Conservation (phyloP, 139 green algal species). For the Coelastrella sp. region DNA sequence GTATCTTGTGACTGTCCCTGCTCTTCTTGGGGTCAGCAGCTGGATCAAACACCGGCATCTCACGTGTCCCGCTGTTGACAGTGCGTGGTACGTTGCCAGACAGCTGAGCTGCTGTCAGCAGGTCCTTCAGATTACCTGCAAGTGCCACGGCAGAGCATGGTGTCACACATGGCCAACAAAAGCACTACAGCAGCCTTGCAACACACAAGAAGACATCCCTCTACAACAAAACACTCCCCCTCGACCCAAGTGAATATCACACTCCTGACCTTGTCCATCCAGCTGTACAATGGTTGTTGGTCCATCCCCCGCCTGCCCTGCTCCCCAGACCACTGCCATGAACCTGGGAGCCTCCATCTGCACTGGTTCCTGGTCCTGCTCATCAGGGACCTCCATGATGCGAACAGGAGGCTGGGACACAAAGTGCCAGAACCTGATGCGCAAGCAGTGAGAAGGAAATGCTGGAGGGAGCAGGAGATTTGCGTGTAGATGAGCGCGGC, state of each 20-base stretch:
- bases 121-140: conserved; percentile 76
- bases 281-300: conserved; percentile 83
- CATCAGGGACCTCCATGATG: conserved; percentile 49
- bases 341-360: conserved; percentile 65
- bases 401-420: conserved; percentile 47
- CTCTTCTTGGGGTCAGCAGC: conserved; percentile 51
- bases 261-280: conserved; percentile 51
- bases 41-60: conserved; percentile 25
- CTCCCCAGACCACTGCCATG: conserved; percentile 77
- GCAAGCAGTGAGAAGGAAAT: not conserved
- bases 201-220: not conserved
- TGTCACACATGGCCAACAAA: not conserved
- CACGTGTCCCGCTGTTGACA: conserved; percentile 38
- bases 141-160: not conserved
- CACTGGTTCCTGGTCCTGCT: conserved; percentile 44
- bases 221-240: not conserved
- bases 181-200: not conserved
- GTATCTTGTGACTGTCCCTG: conserved; percentile 57
- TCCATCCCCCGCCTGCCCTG: conserved; percentile 48
- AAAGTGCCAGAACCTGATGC: conserved; percentile 45
- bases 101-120: conserved; percentile 75
- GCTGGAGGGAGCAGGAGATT: not conserved
- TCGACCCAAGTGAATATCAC: not conserved
- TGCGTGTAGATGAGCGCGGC: too few species aligned
- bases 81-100: conserved; percentile 59